phyloP scores from a whole-genome alignment of 2,329 filamentous ascomycete species.

The Aspergillus thermomutatus region DNA sequence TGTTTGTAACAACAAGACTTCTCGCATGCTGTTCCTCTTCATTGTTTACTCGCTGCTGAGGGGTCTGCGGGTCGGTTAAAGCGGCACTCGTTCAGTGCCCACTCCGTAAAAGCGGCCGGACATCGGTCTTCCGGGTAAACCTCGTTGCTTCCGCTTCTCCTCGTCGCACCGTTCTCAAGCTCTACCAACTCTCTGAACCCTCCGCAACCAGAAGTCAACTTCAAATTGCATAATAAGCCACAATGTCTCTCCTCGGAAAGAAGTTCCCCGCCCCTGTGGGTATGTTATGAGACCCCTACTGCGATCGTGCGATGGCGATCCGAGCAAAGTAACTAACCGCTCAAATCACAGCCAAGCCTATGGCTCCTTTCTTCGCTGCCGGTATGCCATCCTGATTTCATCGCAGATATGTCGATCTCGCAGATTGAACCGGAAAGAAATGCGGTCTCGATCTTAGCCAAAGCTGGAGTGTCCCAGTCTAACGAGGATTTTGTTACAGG shows the following conservation, averaged over 20 bases:
- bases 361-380: slow-evolving; percentile 90
- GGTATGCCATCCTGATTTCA: slow-evolving; percentile 60
- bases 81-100: slow-evolving; percentile 21
- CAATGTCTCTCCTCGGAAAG: slow-evolving; percentile 77
- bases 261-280: slow-evolving; percentile 77
- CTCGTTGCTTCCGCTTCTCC: slow-evolving; percentile 36
- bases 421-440: not conserved
- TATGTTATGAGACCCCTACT: slow-evolving; percentile 48
- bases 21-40: not conserved
- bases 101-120: slow-evolving; percentile 23
- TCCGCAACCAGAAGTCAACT: slow-evolving; percentile 24
- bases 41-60: slow-evolving; percentile 24
- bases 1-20: slow-evolving; percentile 1
- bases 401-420: not conserved
- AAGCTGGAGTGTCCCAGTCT: slow-evolving; percentile 16
- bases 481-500: slow-evolving; percentile 51
- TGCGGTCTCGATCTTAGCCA: not conserved
- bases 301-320: not conserved
- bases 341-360: slow-evolving; percentile 68
- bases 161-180: slow-evolving; percentile 27
- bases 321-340: slow-evolving; percentile 26
- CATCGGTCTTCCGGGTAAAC: slow-evolving; percentile 34
- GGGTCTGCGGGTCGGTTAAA: slow-evolving; percentile 25
- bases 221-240: slow-evolving; percentile 44
- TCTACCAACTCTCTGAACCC: slow-evolving; percentile 21